phyloP scores from a whole-genome alignment of 2,329 filamentous ascomycete species.

The Meredithiella fracta region DNA sequence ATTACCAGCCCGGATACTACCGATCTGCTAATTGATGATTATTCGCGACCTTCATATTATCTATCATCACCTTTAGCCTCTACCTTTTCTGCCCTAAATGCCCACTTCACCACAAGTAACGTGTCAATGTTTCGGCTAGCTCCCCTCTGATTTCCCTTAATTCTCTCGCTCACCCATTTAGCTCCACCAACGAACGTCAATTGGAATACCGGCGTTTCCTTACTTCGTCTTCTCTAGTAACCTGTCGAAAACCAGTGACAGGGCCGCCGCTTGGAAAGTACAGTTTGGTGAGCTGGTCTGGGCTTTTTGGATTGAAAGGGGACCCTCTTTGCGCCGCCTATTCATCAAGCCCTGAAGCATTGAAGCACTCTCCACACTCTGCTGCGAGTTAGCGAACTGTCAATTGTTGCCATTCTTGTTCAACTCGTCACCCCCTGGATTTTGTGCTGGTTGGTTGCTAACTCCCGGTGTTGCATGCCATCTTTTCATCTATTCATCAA shows the following conservation, averaged over 20 bases:
- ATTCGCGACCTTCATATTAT: no score
- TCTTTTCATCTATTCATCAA: no score
- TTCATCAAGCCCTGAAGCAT: background rate
- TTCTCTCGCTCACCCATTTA: background rate
- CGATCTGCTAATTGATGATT: no score
- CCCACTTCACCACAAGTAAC: no score
- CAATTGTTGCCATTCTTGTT: background rate
- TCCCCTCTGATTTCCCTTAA: no score
- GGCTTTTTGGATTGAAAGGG: slow-evolving; percentile 3
- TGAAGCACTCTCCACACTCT: background rate
- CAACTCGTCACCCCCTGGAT: background rate
- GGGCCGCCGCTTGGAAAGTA: background rate
- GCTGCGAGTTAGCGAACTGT: background rate
- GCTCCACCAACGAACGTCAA: background rate
- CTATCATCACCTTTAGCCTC: no score
- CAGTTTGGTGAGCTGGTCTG: background rate
- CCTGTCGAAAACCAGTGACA: background rate
- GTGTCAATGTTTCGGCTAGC: no score
- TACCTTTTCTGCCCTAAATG: no score
- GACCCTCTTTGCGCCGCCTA: background rate
- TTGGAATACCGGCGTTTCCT: background rate
- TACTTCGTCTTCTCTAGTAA: background rate
- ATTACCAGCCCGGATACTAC: no score
- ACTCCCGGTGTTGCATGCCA: background rate
- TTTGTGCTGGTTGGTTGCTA: background rate